These are phyloP conservation scores for Cladosporium sp. DNA, from an alignment of 2,329 filamentous ascomycete species.

Conservation along the genomic window DNA sequence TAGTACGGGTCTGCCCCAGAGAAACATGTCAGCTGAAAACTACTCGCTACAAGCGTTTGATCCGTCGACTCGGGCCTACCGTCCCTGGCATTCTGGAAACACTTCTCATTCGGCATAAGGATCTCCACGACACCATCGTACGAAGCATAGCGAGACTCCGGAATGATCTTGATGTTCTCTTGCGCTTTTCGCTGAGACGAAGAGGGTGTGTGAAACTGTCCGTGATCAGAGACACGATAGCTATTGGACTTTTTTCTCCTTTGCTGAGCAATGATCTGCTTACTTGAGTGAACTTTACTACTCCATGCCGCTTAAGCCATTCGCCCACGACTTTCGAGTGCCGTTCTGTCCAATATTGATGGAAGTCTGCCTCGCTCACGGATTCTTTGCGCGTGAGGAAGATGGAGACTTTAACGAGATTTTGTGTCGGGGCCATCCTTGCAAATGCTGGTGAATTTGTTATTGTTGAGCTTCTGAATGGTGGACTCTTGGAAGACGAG, in stretches of 20 bases:
- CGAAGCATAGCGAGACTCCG: neutral
- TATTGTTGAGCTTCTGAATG: too few species aligned
- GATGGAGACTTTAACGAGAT: neutral
- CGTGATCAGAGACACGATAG: neutral
- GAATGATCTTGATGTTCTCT: neutral
- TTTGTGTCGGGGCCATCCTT: neutral
- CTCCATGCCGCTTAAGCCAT: slow-evolving; percentile 15
- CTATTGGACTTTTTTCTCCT: too few species aligned
- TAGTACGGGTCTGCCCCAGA: slow-evolving; percentile 18
- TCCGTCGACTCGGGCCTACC: neutral
- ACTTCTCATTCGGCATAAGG: neutral
- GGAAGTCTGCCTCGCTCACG: slow-evolving; percentile 17
- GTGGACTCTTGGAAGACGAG: too few species aligned
- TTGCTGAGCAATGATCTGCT: neutral
- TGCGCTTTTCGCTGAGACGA: neutral
- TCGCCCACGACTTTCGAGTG: slow-evolving; percentile 17
- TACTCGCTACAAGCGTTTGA: neutral
- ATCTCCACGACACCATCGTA: neutral
- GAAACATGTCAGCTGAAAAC: neutral
- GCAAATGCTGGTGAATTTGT: too few species aligned
- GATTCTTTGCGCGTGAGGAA: neutral
- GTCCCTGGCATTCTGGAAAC: neutral
- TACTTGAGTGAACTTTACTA: slow-evolving; percentile 18
- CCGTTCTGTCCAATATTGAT: slow-evolving; percentile 17
- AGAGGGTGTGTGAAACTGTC: neutral